Evolutionary conservation across 352 stramenopile genomes (phyloP).

Genomic region (Globisporangium yorkense): DNA sequence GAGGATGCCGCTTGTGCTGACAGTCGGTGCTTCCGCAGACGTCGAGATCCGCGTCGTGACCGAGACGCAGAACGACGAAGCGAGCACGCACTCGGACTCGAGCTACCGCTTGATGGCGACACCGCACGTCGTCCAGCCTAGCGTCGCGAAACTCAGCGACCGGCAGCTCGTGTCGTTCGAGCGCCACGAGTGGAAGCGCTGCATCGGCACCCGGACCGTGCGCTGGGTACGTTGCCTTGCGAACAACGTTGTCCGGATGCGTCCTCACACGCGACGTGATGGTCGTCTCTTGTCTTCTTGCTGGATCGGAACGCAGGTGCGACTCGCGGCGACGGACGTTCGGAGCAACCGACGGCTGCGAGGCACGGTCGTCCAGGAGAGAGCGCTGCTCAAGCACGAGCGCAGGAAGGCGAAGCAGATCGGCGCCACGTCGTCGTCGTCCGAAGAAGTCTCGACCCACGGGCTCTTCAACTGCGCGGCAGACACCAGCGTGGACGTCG

Average conservation of each 20-base stretch:
- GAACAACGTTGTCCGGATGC: too few relatives aligned
- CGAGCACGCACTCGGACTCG: not conserved
- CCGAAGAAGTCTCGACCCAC: slow-evolving; percentile 4
- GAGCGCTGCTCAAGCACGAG: slow-evolving; percentile 16
- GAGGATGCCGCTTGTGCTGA: not conserved
- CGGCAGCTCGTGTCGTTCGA: slow-evolving; percentile 49
- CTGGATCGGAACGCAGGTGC: slow-evolving; percentile 17
- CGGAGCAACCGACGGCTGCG: slow-evolving; percentile 21
- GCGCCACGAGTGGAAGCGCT: slow-evolving; percentile 70
- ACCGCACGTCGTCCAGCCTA: slow-evolving; percentile 9
- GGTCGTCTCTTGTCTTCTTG: not conserved
- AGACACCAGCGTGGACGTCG: not conserved
- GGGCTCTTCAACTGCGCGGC: slow-evolving; percentile 1
- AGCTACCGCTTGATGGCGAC: slow-evolving; percentile 31
- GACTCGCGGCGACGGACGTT: slow-evolving; percentile 23
- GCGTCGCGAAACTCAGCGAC: slow-evolving; percentile 24
- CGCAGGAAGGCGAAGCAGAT: not conserved
- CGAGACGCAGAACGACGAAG: not conserved
- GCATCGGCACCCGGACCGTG: slow-evolving; percentile 16
- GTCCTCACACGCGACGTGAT: too few relatives aligned
- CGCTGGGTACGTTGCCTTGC: slow-evolving; percentile 6
- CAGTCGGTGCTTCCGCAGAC: not conserved
- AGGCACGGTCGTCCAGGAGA: slow-evolving; percentile 26
- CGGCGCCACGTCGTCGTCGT: slow-evolving; percentile 7
- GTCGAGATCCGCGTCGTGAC: not conserved